A percentile compares a stretch with the other conserved stretches of the same genome.
phyloP scores from a whole-genome alignment of 2,329 filamentous ascomycete genomes.

The Ophioceras dolichostomum region DNA sequence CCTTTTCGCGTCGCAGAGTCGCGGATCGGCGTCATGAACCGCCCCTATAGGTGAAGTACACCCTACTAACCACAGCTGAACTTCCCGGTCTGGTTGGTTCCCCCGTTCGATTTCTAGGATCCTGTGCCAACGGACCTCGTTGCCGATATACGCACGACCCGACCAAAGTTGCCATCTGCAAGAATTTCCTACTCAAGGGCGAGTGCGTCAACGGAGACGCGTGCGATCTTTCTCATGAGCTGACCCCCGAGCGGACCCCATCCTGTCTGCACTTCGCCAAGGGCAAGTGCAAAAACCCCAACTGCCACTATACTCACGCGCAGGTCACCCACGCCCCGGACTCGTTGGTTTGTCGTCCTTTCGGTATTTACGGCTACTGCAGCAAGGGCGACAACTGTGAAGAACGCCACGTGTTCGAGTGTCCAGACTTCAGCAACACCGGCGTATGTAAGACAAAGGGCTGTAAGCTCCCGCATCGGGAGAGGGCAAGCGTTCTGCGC shows the following conservation, averaged over 20 bases:
- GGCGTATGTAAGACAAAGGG: slow-evolving; percentile 70
- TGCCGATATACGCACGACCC: slow-evolving; percentile 80
- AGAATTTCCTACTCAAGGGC: slow-evolving; percentile 69
- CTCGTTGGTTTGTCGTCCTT: slow-evolving; percentile 71
- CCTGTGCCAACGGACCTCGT: slow-evolving; percentile 66
- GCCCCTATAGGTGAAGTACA: slow-evolving; percentile 7
- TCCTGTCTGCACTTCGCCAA: slow-evolving; percentile 83
- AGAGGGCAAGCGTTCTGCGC: slow-evolving; percentile 70
- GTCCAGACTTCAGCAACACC: slow-evolving; percentile 88
- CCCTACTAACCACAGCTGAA: slow-evolving; percentile 28
- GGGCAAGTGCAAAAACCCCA: slow-evolving; percentile 76
- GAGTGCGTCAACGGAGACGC: slow-evolving; percentile 62
- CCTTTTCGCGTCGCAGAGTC: too few relatives aligned
- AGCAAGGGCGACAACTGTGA: slow-evolving; percentile 65
- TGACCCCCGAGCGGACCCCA: slow-evolving; percentile 72
- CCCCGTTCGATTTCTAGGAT: slow-evolving; percentile 44
- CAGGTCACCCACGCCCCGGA: slow-evolving; percentile 61
- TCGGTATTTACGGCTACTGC: slow-evolving; percentile 83
- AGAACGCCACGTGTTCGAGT: slow-evolving; percentile 83
- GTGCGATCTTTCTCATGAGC: slow-evolving; percentile 86
- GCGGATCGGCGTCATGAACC: background rate
- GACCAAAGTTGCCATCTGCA: slow-evolving; percentile 81
- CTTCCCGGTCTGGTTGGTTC: too few relatives aligned
- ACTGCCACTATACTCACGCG: slow-evolving; percentile 81
- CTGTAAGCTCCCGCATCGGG: slow-evolving; percentile 79